Evolutionary conservation across 805 yeast species (phyloP), one percentile per base, ranked within the genome.

Genomic region (Cyberlindnera subsufficiens): DNA sequence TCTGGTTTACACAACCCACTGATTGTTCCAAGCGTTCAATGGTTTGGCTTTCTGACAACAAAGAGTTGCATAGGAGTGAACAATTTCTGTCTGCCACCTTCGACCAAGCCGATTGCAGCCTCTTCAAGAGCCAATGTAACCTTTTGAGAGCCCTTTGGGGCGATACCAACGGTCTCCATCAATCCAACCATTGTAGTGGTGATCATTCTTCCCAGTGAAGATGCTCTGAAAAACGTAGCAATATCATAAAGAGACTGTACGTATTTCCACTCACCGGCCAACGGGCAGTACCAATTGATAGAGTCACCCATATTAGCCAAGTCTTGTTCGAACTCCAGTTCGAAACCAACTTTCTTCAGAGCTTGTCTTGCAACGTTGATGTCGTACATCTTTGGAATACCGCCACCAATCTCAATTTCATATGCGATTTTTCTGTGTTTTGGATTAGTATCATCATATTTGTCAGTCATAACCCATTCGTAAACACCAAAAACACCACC

Each of bases 381-480:
- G 56, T 72, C 67, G 77, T 77, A 88, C 99, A 93, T 93, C 72
- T 91, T 89, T 62, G 99, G 98, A 57, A 93, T 93, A 70, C 99
- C 99, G 64, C 93, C 97, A 62, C 99, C 99, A 50, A 91, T 77
- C 72, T 93, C 99, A 55, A 93, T 93, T 64, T 96, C 98, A 67
- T 91, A 91, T 30, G 96, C 93, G 52, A 93, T 86, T 62, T 83
- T 84, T 68, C 96, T 86, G 71, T 93, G 99, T 66, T 80, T 90
- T 55, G 80, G 78, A 67, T 87, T 88, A 45, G 67, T 67, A 68
- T 86, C 95, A 63, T 93, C 98, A 64, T 88, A 93, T 39, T 70
- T 74, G 58, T 89, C 96, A 49, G 98, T 93, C 96, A 93, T 86
- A 51, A 93, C 98, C 99, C 99, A 93, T 70, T 93, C 99, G 71